Percentiles rank a stretch among this genome's conserved stretches.
Evolutionary conservation across 805 yeast genomes (phyloP).

Genomic region (Schizosaccharomyces cryophilus): DNA sequence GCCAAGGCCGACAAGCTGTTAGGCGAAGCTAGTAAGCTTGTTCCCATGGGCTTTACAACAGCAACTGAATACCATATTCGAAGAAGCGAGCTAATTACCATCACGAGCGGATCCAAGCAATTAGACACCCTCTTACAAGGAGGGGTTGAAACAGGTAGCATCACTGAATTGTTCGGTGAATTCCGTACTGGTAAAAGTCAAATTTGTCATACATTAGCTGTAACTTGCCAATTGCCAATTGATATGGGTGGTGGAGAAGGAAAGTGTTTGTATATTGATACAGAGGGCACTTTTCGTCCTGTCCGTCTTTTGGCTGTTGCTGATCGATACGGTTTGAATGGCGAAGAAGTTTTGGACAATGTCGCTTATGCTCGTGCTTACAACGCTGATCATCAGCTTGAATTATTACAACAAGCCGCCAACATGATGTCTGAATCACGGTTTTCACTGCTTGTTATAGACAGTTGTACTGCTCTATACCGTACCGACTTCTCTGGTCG

Average conservation of each 20-base stretch:
- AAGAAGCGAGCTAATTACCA: constrained; percentile 69
- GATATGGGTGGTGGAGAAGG: constrained; percentile 99
- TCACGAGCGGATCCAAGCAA: constrained; percentile 88
- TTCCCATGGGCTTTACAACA: constrained; percentile 91
- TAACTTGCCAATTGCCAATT: constrained; percentile 77
- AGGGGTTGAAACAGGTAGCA: constrained; percentile 89
- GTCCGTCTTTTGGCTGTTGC: constrained; percentile 74
- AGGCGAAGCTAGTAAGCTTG: constrained; percentile 60
- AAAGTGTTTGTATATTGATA: constrained; percentile 81
- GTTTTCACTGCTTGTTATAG: constrained; percentile 76
- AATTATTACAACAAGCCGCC: constrained; percentile 69
- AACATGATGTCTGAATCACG: constrained; percentile 89
- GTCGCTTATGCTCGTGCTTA: constrained; percentile 95
- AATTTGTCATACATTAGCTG: constrained; percentile 86
- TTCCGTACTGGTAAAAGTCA: constrained; percentile 95
- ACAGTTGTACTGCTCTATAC: constrained; percentile 87
- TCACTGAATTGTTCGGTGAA: constrained; percentile 91
- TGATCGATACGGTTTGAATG: constrained; percentile 70
- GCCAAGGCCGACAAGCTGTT: constrained; percentile 76
- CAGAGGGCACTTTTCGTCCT: constrained; percentile 93
- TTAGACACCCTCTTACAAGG: constrained; percentile 85
- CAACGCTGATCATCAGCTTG: constrained; percentile 87
- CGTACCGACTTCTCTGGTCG: constrained; percentile 88
- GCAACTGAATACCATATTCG: constrained; percentile 84
- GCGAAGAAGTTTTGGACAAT: constrained; percentile 83